These are phyloP conservation scores for Astrothelium subdiscretum DNA, from an alignment of 495 filamentous ascomycete species.

Conservation along the genomic window DNA sequence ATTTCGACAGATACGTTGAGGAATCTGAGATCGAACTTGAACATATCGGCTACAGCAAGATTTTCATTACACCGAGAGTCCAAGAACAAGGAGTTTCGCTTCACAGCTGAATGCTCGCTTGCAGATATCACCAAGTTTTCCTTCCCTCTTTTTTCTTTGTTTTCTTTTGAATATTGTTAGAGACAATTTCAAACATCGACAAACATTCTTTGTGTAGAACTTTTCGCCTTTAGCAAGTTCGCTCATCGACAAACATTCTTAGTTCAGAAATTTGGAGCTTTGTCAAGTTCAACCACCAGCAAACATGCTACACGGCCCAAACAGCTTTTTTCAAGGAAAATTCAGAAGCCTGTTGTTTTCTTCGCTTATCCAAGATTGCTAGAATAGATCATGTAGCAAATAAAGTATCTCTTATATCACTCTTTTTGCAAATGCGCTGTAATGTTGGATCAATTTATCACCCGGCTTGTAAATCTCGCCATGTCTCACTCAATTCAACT, in stretches of 20 bases:
- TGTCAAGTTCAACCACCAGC: too few relatives aligned
- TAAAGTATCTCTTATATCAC: not conserved
- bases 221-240: too few relatives aligned
- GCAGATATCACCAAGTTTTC: not conserved
- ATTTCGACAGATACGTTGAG: too few relatives aligned
- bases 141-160: not conserved
- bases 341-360: too few relatives aligned
- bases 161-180: not conserved
- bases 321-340: too few relatives aligned
- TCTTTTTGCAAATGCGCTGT: not conserved
- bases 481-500: not conserved
- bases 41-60: not conserved
- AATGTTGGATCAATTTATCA: not conserved
- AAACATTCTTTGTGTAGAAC: not conserved
- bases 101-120: not conserved
- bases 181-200: not conserved
- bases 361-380: too few relatives aligned
- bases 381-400: not conserved
- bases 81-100: not conserved
- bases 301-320: too few relatives aligned
- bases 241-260: too few relatives aligned
- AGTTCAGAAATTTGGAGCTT: too few relatives aligned
- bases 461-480: not conserved
- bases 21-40: not conserved
- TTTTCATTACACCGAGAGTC: not conserved